phyloP scores from a whole-genome alignment of 2,329 filamentous ascomycete species.

The Xylaria sp. region DNA sequence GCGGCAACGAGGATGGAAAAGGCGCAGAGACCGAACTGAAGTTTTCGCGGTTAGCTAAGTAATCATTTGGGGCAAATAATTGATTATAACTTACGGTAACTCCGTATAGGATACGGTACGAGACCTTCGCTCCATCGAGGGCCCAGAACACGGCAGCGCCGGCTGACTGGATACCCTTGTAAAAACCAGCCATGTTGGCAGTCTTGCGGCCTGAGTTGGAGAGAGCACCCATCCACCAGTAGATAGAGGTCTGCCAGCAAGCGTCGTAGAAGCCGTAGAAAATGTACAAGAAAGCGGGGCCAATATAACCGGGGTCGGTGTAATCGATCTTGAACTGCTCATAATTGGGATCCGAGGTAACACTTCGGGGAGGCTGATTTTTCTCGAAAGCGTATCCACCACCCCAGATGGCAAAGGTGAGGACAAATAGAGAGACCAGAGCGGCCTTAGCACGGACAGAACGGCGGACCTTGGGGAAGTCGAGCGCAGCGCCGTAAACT shows the following conservation, averaged over 20 bases:
- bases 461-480: constrained; percentile 65
- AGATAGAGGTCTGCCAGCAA: constrained; percentile 87
- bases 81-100: constrained; percentile 54
- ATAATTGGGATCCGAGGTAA: constrained; percentile 35
- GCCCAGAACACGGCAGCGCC: constrained; percentile 81
- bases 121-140: constrained; percentile 69
- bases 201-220: constrained; percentile 93
- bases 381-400: constrained; percentile 78
- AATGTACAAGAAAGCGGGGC: constrained; percentile 78
- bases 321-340: constrained; percentile 60
- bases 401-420: constrained; percentile 78
- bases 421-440: constrained; percentile 66
- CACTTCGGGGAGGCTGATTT: constrained; percentile 59
- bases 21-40: constrained; percentile 35
- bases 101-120: constrained; percentile 78
- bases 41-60: constrained; percentile 8
- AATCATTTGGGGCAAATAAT: not conserved
- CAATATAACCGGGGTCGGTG: constrained; percentile 68
- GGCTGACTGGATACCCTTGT: constrained; percentile 88
- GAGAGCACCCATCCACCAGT: constrained; percentile 96
- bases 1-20: constrained; percentile 80
- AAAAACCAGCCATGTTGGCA: constrained; percentile 91
- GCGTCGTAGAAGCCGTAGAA: constrained; percentile 68
- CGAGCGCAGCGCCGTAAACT: constrained; percentile 72
- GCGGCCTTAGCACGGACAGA: constrained; percentile 70